These are phyloP conservation scores for Ceratobasidium sp. DNA, from an alignment of 1,284 basidiomycete genomes.

Conservation along the genomic window DNA sequence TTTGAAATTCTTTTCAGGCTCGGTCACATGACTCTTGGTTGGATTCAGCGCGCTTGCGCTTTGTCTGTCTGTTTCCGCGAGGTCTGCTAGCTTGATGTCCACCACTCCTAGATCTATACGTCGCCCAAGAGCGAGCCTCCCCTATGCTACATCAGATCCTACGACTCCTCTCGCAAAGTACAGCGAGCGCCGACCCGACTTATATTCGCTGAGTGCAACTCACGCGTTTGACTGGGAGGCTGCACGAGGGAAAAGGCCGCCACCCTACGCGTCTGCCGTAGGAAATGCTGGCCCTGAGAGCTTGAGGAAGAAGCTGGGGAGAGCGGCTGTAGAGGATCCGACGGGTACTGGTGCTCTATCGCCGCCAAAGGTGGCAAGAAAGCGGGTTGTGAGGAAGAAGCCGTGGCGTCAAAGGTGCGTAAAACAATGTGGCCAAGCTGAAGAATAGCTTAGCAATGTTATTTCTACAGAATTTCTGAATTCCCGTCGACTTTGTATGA, in stretches of 20 bases:
- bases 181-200: constrained; percentile 39
- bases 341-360: constrained; percentile 13
- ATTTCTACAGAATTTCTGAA: constrained; percentile 60
- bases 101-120: constrained; percentile 36
- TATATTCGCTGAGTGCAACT: constrained; percentile 42
- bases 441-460: constrained; percentile 16
- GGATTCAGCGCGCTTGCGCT: constrained; percentile 9
- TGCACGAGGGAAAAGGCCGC: constrained; percentile 71
- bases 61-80: not conserved
- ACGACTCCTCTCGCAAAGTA: constrained; percentile 43
- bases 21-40: constrained; percentile 16
- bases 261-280: constrained; percentile 74
- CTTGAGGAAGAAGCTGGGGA: constrained; percentile 40
- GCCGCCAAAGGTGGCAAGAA: constrained; percentile 58
- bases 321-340: constrained; percentile 29
- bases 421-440: constrained; percentile 32
- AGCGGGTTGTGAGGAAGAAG: constrained; percentile 74
- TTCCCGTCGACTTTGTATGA: constrained; percentile 73
- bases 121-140: constrained; percentile 31
- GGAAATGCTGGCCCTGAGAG: constrained; percentile 39
- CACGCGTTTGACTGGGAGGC: constrained; percentile 80
- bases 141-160: constrained; percentile 12
- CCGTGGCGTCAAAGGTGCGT: constrained; percentile 70
- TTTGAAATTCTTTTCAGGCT: too few relatives aligned
- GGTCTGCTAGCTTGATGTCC: not conserved